A percentile compares a stretch with the other conserved stretches of the same genome.
Conservation (phyloP, 306 rosid genomes). For the Lathyrus sativus region DNA sequence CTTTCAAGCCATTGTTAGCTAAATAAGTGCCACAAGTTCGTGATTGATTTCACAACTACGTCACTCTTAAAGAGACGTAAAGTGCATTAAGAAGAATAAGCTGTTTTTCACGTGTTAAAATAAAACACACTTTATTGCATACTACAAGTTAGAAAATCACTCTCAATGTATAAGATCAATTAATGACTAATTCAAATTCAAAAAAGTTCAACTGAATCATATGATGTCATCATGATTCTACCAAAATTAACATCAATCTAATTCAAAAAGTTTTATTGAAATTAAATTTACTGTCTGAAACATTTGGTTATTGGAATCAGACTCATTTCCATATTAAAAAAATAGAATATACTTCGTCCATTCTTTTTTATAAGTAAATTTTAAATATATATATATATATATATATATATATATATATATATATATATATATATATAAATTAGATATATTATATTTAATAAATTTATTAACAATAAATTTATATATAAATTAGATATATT, state of each 20-base stretch:
- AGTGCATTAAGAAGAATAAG: constrained; percentile 28
- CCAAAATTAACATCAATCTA: not conserved
- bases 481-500: too few relatives aligned
- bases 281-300: not conserved
- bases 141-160: constrained; percentile 28
- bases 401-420: too few relatives aligned
- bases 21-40: not conserved
- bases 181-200: not conserved
- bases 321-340: constrained; percentile 1
- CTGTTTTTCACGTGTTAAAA: constrained; percentile 39
- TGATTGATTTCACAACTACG: constrained; percentile 20
- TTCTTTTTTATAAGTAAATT: too few relatives aligned
- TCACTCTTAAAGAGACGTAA: constrained; percentile 37
- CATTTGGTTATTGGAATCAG: not conserved
- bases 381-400: too few relatives aligned
- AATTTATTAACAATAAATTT: too few relatives aligned
- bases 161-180: not conserved
- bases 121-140: constrained; percentile 35
- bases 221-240: not conserved
- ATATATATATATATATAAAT: too few relatives aligned
- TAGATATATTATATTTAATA: too few relatives aligned
- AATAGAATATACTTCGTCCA: not conserved
- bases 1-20: constrained; percentile 1
- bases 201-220: too few relatives aligned
- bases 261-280: not conserved